phyloP scores from a whole-genome alignment of 805 yeast species.

The Zygoascus bituminiphila region DNA sequence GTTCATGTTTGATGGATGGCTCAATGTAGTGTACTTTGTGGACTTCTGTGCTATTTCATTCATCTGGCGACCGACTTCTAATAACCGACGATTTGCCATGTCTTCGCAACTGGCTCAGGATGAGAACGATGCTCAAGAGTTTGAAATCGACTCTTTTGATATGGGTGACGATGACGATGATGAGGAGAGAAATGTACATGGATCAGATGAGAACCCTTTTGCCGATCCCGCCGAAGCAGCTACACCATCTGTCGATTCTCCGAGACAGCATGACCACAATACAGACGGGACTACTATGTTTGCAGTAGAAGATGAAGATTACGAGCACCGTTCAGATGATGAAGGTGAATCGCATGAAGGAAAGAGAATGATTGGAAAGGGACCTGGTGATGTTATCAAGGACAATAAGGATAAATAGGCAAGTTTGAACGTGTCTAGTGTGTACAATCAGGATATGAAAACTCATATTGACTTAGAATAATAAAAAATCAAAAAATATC shows the following conservation, averaged over 20 bases:
- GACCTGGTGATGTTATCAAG: not conserved
- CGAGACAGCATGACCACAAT: constrained; percentile 1
- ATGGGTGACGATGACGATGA: constrained; percentile 33
- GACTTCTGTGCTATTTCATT: constrained; percentile 79
- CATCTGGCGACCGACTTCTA: constrained; percentile 96
- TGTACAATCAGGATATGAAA: too few relatives aligned
- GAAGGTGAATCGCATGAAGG: constrained; percentile 10
- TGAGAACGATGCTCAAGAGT: constrained; percentile 58
- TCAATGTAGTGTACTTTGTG: constrained; percentile 74
- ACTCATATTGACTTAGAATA: too few relatives aligned
- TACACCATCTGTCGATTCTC: constrained; percentile 6
- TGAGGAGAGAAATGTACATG: constrained; percentile 6
- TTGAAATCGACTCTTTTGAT: constrained; percentile 49
- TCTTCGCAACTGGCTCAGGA: constrained; percentile 82
- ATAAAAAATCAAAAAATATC: too few relatives aligned
- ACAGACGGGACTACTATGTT: constrained; percentile 18
- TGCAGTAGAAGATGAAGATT: constrained; percentile 22
- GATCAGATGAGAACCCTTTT: not conserved
- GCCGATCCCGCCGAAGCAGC: constrained; percentile 2
- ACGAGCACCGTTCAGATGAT: constrained; percentile 17
- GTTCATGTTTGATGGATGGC: constrained; percentile 90
- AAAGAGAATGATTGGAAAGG: constrained; percentile 4
- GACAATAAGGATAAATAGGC: not conserved
- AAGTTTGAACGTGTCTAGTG: too few relatives aligned
- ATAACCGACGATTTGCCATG: constrained; percentile 89